phyloP scores from a whole-genome alignment of 345 rosid genomes.

The Firmiana major region DNA sequence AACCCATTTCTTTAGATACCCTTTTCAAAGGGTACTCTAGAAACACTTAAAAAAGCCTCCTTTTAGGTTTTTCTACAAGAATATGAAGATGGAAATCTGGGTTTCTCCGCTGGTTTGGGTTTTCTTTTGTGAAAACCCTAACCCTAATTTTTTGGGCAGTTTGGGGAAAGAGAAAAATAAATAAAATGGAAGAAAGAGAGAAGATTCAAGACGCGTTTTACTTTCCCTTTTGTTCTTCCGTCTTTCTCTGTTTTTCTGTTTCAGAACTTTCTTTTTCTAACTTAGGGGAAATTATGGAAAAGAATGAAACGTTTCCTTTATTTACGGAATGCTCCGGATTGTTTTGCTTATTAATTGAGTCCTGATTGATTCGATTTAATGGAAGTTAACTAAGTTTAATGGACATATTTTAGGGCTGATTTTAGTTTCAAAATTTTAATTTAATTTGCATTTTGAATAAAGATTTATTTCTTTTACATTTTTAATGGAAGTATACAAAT shows the following conservation, averaged over 20 bases:
- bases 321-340: background rate
- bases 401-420: background rate
- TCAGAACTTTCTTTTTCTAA: background rate
- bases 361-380: background rate
- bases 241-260: background rate
- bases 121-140: slow-evolving; percentile 28
- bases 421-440: background rate
- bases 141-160: slow-evolving; percentile 28
- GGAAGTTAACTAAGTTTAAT: background rate
- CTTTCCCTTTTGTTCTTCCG: slow-evolving; percentile 12
- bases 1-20: slow-evolving; percentile 44
- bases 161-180: slow-evolving; percentile 7
- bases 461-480: background rate
- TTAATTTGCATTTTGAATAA: background rate
- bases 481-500: slow-evolving; percentile 3
- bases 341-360: background rate
- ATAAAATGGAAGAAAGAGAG: slow-evolving; percentile 2
- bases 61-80: background rate
- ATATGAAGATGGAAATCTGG: slow-evolving; percentile 2
- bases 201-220: slow-evolving; percentile 58
- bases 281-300: background rate
- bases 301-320: background rate
- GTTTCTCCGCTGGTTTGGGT: background rate
- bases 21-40: slow-evolving; percentile 25
- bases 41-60: slow-evolving; percentile 11